Evolutionary conservation across 345 rosid genomes (phyloP), one percentile per base, ranked within the genome.

Genomic region (Lepidium africanum): DNA sequence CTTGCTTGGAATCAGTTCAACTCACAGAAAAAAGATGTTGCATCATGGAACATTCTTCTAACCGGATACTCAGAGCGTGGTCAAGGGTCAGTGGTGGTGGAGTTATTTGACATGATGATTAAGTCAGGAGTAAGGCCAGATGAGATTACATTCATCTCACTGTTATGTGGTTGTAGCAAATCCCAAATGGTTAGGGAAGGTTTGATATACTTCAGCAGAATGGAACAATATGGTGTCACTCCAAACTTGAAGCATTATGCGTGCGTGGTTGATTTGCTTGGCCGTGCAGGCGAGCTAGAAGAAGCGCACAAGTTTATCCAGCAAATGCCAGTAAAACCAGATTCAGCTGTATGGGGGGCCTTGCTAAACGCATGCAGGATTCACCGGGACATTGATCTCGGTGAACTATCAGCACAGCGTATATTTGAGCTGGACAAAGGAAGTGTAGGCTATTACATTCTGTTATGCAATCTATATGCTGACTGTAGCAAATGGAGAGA

Each of bases 301-400:
- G 84, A 82, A 67, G 96, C 97, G 7, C 77, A 79, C 38, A 71
- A 73, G 60, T 79, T 91, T 65, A 85, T 91, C 40, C 78, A 75
- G 65, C 49, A 69, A 58, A 89, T 91, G 84, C 86, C 96, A 8
- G 36, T 87, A 36, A 65, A 59, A 58, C 87, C 96, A 52, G 97
- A 89, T 76, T 78, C 86, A 5, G 90, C 94, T 5, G 76, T 89
- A 62, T 89, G 97, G 97, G 94, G 97, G 76, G 96, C 96, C 17
- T 82, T 91, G 58, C 77, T 91, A 47, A 80, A 84, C 71, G 90
- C 88, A 0, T 91, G 96, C 67, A 82, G 92, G 77, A 81, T 91
- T 43, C 88, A 87, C 69, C 71, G 54, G 40, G 58, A 81, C 25
- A 59, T 82, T 38, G 76, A 81, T 35, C 80, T 91, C 3, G 97